phyloP scores from a whole-genome alignment of 768 basidiomycete genomes.

The Amanita polypyramis region DNA sequence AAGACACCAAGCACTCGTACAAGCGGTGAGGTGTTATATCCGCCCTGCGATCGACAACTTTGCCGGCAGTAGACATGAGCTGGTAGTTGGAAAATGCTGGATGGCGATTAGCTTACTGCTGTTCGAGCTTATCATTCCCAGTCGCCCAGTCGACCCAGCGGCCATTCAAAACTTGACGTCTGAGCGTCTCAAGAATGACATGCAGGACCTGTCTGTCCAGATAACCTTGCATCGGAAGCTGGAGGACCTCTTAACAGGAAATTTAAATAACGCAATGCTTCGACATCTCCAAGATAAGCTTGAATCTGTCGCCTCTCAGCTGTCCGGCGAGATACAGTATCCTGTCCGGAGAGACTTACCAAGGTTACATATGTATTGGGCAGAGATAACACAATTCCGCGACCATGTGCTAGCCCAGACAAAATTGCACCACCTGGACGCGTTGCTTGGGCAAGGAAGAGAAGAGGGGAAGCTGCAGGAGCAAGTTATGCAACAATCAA shows the following conservation, averaged over 20 bases:
- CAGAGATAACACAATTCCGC: constrained; percentile 69
- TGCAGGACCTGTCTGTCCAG: constrained; percentile 33
- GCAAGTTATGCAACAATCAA: constrained; percentile 66
- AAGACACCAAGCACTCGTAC: constrained; percentile 22
- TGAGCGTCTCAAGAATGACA: constrained; percentile 33
- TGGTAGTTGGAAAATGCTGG: constrained; percentile 34
- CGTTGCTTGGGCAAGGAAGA: constrained; percentile 24
- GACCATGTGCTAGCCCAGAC: constrained; percentile 37
- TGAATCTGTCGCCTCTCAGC: constrained; percentile 18
- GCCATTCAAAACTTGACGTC: constrained; percentile 41
- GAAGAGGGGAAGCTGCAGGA: constrained; percentile 41
- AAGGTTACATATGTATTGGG: constrained; percentile 59
- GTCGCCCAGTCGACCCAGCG: constrained; percentile 81
- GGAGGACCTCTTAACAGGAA: constrained; percentile 49
- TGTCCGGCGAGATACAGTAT: constrained; percentile 17
- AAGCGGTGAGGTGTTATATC: constrained; percentile 22
- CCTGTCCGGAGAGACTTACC: constrained; percentile 30
- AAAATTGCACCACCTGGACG: constrained; percentile 40
- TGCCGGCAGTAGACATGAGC: neutral
- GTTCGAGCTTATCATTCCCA: constrained; percentile 68
- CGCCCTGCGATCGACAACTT: constrained; percentile 11
- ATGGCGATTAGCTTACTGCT: constrained; percentile 49
- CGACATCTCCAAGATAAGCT: constrained; percentile 30
- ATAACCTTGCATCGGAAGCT: constrained; percentile 41
- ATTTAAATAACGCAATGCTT: constrained; percentile 37